A percentile compares a stretch with the other conserved stretches of the same genome.
phyloP scores from a whole-genome alignment of 257 asterid species.

The Primulina eburnea region DNA sequence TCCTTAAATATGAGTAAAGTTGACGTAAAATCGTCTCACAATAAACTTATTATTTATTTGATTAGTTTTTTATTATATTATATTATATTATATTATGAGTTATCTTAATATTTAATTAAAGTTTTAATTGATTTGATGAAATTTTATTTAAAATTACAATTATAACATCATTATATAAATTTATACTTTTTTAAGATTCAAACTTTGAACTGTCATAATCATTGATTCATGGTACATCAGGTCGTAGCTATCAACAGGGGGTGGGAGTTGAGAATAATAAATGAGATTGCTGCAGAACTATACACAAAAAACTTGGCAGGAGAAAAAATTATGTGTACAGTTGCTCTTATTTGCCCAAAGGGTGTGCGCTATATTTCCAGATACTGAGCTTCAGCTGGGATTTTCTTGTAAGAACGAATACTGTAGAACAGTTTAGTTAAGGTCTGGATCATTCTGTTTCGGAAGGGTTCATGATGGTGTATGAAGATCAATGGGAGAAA shows the following conservation, averaged over 20 bases:
- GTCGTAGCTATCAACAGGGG: background rate
- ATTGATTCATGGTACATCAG: background rate
- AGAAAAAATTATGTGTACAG: conserved; percentile 25
- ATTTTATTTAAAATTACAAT: too few species aligned
- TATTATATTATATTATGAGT: too few species aligned
- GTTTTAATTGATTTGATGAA: too few species aligned
- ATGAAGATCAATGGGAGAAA: conserved; percentile 17
- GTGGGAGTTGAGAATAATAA: background rate
- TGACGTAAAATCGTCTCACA: too few species aligned
- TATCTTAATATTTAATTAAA: too few species aligned
- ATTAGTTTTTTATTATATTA: too few species aligned
- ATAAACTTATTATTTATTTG: too few species aligned
- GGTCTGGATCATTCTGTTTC: conserved; percentile 28
- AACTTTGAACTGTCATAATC: background rate
- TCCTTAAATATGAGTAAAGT: too few species aligned
- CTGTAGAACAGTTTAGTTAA: conserved; percentile 11
- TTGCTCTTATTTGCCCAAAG: conserved; percentile 32
- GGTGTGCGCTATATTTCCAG: conserved; percentile 22
- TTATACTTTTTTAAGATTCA: too few species aligned
- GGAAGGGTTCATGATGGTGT: conserved; percentile 26
- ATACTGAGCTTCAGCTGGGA: conserved; percentile 11
- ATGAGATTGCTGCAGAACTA: background rate
- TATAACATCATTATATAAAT: too few species aligned
- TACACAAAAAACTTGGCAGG: conserved; percentile 32
- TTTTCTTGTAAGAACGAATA: background rate